Base-by-base conservation (phyloP, 805 yeast species). In the Sungouiozyma ichnusensis region DNA sequence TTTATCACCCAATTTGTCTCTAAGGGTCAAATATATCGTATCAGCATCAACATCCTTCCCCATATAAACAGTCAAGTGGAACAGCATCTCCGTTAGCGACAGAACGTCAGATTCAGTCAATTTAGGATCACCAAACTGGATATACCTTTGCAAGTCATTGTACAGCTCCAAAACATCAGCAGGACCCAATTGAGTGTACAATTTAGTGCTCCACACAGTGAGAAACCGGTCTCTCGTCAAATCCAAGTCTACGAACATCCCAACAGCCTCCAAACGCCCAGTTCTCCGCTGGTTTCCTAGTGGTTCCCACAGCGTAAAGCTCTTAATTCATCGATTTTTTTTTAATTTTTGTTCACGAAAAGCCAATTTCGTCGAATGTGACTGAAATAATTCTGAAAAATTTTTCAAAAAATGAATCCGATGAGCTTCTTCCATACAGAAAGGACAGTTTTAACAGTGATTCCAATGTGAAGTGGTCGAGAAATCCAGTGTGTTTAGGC, bases 21-120 rank as follows among this genome's bases (percentile, higher is more conserved):
- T 58, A 14, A 88, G 56, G 37, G 77, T 65, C 44, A 81, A 83
- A 44, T 85, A 69, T 46, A 76, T 65, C 9, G 73, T 62, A 50
- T 80, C 75, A 9, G 96, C 95, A 47, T 79, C 86, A 2, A 68
- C 62, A 54, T 85, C 95, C 44, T 77, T 72, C 39, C 74, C 68
- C n/a, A 81, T 65, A 42, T 72, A 59, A 32, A 88, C 60, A 4
- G 79, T 65, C 15, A 87, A 66, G 53, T 75, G 76, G 59, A 85
- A 85, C 40, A 82, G 78, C 52, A 85, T 71, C 57, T 85, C 94
- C 48, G 79, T 66, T 24, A 88, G 59, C 6, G 73, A 68, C 56
- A 72, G 79, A 40, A 72, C 60, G n/a, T 76, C 69, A 2, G 60
- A 52, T 8, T 66, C 62, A 2, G 59, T 44, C 4, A 65, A 35